Percentiles rank a stretch among this genome's conserved stretches.
Conservation (phyloP, 1,284 basidiomycete species). For the Tylopilus sp. region DNA sequence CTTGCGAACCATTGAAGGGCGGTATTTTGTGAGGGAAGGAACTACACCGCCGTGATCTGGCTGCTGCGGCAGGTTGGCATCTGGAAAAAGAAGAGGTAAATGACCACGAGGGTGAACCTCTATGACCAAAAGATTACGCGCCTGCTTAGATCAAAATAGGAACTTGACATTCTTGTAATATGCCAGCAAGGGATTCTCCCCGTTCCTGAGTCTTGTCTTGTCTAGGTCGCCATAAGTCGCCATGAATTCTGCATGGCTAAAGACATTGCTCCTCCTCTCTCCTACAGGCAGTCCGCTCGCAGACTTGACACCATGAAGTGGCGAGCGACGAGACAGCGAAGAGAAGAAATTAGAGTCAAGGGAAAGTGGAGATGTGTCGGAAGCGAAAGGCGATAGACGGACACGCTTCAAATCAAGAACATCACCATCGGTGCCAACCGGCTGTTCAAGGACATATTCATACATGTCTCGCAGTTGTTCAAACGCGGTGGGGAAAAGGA, state of each 20-base stretch:
- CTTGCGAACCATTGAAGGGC: neutral
- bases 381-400: conserved; percentile 45
- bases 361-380: conserved; percentile 46
- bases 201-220: conserved; percentile 65
- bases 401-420: conserved; percentile 30
- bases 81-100: neutral
- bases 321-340: conserved; percentile 54
- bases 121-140: neutral
- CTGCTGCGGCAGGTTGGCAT: neutral
- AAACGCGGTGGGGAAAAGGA: conserved; percentile 98
- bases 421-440: conserved; percentile 25
- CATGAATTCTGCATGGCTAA: conserved; percentile 84
- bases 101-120: neutral
- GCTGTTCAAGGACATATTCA: conserved; percentile 71
- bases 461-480: conserved; percentile 84
- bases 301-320: conserved; percentile 62
- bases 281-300: conserved; percentile 77
- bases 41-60: neutral
- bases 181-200: conserved; percentile 84
- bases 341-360: conserved; percentile 68
- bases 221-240: conserved; percentile 73
- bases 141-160: conserved; percentile 49
- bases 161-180: conserved; percentile 91
- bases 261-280: conserved; percentile 74
- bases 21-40: neutral